A percentile compares a stretch with the other conserved stretches of the same genome.
phyloP scores from a whole-genome alignment of 73 alveolate species.

The Stentor coeruleus region DNA sequence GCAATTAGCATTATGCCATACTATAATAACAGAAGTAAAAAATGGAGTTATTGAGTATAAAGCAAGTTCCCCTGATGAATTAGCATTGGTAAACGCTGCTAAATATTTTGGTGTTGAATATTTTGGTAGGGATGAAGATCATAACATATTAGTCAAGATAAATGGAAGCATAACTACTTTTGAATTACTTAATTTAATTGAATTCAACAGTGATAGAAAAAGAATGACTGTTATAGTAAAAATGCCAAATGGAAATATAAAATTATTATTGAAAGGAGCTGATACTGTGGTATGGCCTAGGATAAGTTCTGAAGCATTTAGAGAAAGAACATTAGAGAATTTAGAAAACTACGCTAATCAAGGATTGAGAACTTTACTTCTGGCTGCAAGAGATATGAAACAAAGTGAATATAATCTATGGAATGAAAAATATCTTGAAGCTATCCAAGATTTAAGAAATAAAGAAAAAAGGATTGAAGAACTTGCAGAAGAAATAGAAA shows the following conservation, averaged over 20 bases:
- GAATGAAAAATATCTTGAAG: slow-evolving; percentile 67
- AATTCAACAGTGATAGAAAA: slow-evolving; percentile 89
- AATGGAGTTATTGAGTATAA: slow-evolving; percentile 34
- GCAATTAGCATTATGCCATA: slow-evolving; percentile 69
- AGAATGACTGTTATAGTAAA: slow-evolving; percentile 88
- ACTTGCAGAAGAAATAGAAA: slow-evolving; percentile 76
- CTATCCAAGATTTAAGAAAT: slow-evolving; percentile 59
- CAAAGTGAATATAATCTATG: slow-evolving; percentile 66
- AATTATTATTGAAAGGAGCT: slow-evolving; percentile 92
- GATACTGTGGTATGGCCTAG: slow-evolving; percentile 86
- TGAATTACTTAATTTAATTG: slow-evolving; percentile 75
- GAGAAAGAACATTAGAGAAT: slow-evolving; percentile 69
- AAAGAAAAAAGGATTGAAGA: slow-evolving; percentile 73
- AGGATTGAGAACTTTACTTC: slow-evolving; percentile 88
- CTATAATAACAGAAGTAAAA: slow-evolving; percentile 63
- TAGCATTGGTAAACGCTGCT: slow-evolving; percentile 91
- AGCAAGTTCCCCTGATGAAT: slow-evolving; percentile 98
- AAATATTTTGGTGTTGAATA: slow-evolving; percentile 70
- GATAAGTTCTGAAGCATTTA: slow-evolving; percentile 55
- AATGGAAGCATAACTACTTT: slow-evolving; percentile 32
- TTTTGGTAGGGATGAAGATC: slow-evolving; percentile 73
- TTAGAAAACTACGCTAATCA: slow-evolving; percentile 91
- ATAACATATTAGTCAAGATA: slow-evolving; percentile 42
- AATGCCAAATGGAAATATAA: slow-evolving; percentile 57
- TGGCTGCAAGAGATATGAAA: slow-evolving; percentile 65